These are phyloP conservation scores for Amanita brunnescens DNA, from an alignment of 768 basidiomycete species.

Conservation along the genomic window DNA sequence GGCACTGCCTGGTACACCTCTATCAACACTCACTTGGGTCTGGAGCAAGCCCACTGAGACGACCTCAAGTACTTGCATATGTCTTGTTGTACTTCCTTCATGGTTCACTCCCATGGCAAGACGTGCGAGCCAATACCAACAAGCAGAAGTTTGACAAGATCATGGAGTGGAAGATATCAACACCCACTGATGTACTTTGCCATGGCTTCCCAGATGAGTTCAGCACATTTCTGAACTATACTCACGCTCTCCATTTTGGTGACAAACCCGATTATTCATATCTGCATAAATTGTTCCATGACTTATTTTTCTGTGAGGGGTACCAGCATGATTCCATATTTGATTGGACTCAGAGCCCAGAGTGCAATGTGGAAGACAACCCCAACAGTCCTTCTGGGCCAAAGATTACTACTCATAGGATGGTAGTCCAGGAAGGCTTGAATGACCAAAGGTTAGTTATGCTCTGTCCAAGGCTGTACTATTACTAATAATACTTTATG, in stretches of 20 bases:
- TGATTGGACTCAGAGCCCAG: conserved; percentile 97
- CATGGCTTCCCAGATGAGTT: conserved; percentile 99
- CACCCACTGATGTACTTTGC: conserved; percentile 92
- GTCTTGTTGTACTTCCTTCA: conserved; percentile 99
- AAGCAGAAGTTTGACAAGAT: conserved; percentile 99
- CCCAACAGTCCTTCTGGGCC: conserved; percentile 48
- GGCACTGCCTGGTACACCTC: conserved; percentile 99
- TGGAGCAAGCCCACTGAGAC: conserved; percentile 96
- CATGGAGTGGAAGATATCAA: conserved; percentile 99
- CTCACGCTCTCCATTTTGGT: conserved; percentile 96
- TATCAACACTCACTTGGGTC: conserved; percentile 98
- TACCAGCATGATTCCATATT: conserved; percentile 99
- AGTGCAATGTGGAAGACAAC: conserved; percentile 59
- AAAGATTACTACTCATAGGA: conserved; percentile 58
- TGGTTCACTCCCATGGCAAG: conserved; percentile 97
- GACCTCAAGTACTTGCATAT: conserved; percentile 96
- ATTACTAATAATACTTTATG: no score
- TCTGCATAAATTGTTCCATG: conserved; percentile 98
- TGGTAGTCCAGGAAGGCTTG: conserved; percentile 80
- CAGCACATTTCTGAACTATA: conserved; percentile 98
- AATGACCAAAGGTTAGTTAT: conserved; percentile 74
- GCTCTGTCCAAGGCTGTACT: no score
- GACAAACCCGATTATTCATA: conserved; percentile 99
- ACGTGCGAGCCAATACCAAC: conserved; percentile 99
- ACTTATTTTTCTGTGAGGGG: conserved; percentile 93